A percentile compares a stretch with the other conserved stretches of the same genome.
Conservation (phyloP, 2,329 filamentous ascomycete species). For the Fusarium udum region DNA sequence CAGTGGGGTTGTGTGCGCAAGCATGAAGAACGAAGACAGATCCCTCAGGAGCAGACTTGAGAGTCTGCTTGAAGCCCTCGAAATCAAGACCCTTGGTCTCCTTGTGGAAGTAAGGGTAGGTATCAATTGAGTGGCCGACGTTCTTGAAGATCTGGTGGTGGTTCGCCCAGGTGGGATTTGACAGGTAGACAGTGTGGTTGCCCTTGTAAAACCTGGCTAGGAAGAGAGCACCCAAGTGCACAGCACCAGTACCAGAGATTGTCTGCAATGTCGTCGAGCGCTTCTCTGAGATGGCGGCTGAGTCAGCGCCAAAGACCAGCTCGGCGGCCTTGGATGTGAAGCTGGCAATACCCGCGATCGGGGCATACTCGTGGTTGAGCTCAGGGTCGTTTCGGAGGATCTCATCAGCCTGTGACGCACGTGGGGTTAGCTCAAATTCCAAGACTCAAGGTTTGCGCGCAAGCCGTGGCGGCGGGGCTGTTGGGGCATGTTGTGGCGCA, state of each 20-base stretch:
- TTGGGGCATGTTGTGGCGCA: constrained; percentile 28
- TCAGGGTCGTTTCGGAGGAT: constrained; percentile 87
- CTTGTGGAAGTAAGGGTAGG: constrained; percentile 94
- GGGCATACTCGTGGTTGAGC: constrained; percentile 97
- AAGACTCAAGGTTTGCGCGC: constrained; percentile 9
- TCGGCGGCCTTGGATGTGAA: constrained; percentile 93
- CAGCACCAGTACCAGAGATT: constrained; percentile 95
- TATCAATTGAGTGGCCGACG: constrained; percentile 78
- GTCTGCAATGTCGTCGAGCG: constrained; percentile 86
- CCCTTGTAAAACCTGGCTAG: constrained; percentile 87
- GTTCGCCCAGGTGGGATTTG: constrained; percentile 97
- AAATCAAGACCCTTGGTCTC: constrained; percentile 92
- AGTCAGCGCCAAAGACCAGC: constrained; percentile 83
- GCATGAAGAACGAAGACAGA: constrained; percentile 93
- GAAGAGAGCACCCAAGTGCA: constrained; percentile 94
- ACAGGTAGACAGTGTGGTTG: constrained; percentile 84
- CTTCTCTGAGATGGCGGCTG: constrained; percentile 84
- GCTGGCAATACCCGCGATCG: constrained; percentile 86
- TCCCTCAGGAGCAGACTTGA: constrained; percentile 76
- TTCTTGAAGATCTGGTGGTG: constrained; percentile 99
- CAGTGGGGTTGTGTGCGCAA: constrained; percentile 98
- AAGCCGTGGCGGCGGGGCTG: constrained; percentile 21
- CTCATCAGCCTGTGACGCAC: constrained; percentile 78
- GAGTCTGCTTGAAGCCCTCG: constrained; percentile 80
- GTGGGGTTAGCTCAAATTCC: constrained; percentile 37